These are phyloP conservation scores for Fabrea salina DNA, from an alignment of 169 alveolate species.

Conservation along the genomic window DNA sequence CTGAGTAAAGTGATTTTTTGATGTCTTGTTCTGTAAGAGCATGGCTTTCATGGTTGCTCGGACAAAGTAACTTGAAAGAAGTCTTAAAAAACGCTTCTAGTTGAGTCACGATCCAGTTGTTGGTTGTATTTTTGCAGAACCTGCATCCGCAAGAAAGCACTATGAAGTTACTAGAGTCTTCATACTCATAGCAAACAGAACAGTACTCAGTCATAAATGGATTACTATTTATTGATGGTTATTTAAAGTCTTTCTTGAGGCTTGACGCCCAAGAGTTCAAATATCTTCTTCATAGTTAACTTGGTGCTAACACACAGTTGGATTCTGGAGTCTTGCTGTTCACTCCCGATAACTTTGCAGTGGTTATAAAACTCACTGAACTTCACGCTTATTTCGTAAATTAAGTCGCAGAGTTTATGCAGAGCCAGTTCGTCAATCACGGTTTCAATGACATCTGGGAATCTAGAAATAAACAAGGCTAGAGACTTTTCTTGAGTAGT, in stretches of 20 bases:
- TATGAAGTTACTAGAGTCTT: neutral
- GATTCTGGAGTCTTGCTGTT: slow-evolving; percentile 87
- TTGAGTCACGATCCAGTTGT: neutral
- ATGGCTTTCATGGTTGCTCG: neutral
- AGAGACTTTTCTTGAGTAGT: slow-evolving; percentile 75
- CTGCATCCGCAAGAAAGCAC: neutral
- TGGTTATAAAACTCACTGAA: slow-evolving; percentile 93
- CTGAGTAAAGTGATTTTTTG: neutral
- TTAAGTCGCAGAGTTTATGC: slow-evolving; percentile 91
- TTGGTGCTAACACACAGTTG: slow-evolving; percentile 88
- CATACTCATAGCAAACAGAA: too few species aligned
- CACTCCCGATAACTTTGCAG: slow-evolving; percentile 91
- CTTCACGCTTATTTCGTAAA: slow-evolving; percentile 90
- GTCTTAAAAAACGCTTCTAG: neutral
- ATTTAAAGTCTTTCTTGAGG: slow-evolving; percentile 56
- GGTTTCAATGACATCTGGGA: slow-evolving; percentile 87
- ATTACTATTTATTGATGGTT: too few species aligned
- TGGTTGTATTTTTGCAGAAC: neutral
- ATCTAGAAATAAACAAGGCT: slow-evolving; percentile 74
- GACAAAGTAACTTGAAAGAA: neutral
- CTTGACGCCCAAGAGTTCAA: slow-evolving; percentile 62
- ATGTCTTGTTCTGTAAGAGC: slow-evolving; percentile 11
- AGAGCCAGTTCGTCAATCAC: slow-evolving; percentile 74
- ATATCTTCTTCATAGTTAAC: slow-evolving; percentile 75
- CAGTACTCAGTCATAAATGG: too few species aligned